phyloP scores from a whole-genome alignment of 1,139 yeast species.

The Entelexis paramagnoliae region DNA sequence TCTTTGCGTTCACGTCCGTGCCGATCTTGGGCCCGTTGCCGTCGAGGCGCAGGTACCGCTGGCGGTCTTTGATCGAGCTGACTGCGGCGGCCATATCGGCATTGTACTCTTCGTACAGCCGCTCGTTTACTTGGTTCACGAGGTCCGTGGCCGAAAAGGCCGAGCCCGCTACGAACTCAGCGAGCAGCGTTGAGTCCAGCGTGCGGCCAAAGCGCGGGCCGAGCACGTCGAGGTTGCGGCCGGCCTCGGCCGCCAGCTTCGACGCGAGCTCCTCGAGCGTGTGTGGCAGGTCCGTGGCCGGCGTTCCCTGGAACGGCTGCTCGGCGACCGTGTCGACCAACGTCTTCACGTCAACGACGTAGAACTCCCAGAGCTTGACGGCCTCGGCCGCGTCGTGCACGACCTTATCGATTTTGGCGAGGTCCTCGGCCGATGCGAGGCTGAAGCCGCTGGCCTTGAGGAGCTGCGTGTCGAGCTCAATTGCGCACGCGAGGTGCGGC shows the following conservation, averaged over 20 bases:
- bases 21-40: slow-evolving; percentile 26
- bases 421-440: slow-evolving; percentile 43
- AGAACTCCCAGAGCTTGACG: slow-evolving; percentile 77
- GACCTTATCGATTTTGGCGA: slow-evolving; percentile 45
- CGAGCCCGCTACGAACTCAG: slow-evolving; percentile 33
- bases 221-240: slow-evolving; percentile 25
- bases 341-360: slow-evolving; percentile 42
- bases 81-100: slow-evolving; percentile 55
- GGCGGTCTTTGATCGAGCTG: slow-evolving; percentile 62
- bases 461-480: slow-evolving; percentile 65
- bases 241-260: slow-evolving; percentile 42
- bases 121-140: slow-evolving; percentile 66
- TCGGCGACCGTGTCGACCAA: slow-evolving; percentile 28
- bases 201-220: slow-evolving; percentile 45
- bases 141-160: slow-evolving; percentile 34
- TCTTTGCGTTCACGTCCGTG: slow-evolving; percentile 35
- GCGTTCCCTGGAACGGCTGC: slow-evolving; percentile 32
- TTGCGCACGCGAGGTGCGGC: slow-evolving; percentile 76
- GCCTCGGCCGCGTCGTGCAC: slow-evolving; percentile 35
- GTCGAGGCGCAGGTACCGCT: slow-evolving; percentile 65
- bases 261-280: slow-evolving; percentile 40
- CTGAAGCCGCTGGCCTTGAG: slow-evolving; percentile 57
- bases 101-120: slow-evolving; percentile 66
- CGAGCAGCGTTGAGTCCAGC: slow-evolving; percentile 44
- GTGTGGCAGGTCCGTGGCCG: slow-evolving; percentile 34